These are phyloP conservation scores for Daldinia concentrica DNA, from an alignment of 495 filamentous ascomycete genomes.

Conservation along the genomic window DNA sequence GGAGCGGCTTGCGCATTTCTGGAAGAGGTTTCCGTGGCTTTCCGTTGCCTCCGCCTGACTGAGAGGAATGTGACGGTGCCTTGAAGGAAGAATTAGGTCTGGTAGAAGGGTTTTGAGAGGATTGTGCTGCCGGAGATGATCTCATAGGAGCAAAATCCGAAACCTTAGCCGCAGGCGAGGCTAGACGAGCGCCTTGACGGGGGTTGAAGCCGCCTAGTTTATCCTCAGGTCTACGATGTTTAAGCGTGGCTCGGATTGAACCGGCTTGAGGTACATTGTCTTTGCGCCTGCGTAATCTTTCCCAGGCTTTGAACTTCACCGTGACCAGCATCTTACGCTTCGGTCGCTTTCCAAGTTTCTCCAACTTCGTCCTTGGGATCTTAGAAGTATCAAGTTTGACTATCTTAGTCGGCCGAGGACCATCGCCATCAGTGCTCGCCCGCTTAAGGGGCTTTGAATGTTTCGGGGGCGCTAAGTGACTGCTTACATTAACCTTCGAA, in stretches of 20 bases:
- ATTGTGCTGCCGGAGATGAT: constrained; percentile 5
- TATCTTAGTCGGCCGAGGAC: constrained; percentile 51
- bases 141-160: constrained; percentile 19
- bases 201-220: constrained; percentile 18
- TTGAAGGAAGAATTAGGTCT: neutral
- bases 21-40: constrained; percentile 46
- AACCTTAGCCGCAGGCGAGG: constrained; percentile 26
- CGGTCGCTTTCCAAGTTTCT: constrained; percentile 22
- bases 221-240: constrained; percentile 29
- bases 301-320: constrained; percentile 42
- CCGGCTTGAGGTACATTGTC: constrained; percentile 17
- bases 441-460: constrained; percentile 37
- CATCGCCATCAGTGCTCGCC: constrained; percentile 39
- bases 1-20: constrained; percentile 53
- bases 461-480: constrained; percentile 28
- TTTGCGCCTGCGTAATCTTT: constrained; percentile 33
- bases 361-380: constrained; percentile 32
- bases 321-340: constrained; percentile 27
- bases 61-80: constrained; percentile 28
- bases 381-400: constrained; percentile 46
- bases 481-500: constrained; percentile 39
- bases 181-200: constrained; percentile 7
- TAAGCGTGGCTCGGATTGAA: constrained; percentile 38
- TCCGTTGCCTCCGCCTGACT: constrained; percentile 25
- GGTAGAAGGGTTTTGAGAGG: constrained; percentile 9